phyloP scores from a whole-genome alignment of 2,329 filamentous ascomycete genomes.

The Fusarium solani-melongenae region DNA sequence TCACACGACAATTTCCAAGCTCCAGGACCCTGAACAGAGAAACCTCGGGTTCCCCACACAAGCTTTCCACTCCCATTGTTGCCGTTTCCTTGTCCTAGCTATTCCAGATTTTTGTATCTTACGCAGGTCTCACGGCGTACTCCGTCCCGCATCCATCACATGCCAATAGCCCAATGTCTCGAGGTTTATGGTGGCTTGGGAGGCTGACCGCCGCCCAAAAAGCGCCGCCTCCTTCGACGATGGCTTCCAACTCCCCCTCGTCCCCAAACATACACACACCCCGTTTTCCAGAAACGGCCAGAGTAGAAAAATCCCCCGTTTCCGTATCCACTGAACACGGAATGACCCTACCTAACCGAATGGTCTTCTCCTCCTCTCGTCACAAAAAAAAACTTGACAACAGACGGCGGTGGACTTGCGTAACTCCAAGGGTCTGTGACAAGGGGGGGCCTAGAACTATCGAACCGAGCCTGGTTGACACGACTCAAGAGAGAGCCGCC shows the following conservation, averaged over 20 bases:
- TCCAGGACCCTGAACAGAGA: conserved; percentile 28
- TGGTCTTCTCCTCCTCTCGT: neutral
- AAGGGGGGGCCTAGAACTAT: neutral
- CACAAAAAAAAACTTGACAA: neutral
- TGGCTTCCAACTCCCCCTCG: conserved; percentile 15
- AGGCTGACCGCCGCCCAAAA: neutral
- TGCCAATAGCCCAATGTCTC: neutral
- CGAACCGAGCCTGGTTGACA: neutral
- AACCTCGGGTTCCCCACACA: conserved; percentile 24
- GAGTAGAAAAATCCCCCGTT: neutral
- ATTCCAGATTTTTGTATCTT: neutral
- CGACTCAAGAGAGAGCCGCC: neutral
- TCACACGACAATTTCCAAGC: conserved; percentile 15
- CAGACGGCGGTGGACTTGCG: neutral
- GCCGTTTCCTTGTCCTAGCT: neutral
- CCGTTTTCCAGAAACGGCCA: neutral
- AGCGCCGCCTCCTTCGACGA: conserved; percentile 4
- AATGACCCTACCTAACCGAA: neutral
- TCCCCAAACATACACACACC: conserved; percentile 7
- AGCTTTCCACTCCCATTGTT: conserved; percentile 8
- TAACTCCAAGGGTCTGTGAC: neutral
- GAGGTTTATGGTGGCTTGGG: neutral
- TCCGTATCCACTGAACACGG: neutral
- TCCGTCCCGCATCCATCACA: conserved; percentile 21
- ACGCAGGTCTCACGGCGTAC: neutral